Conservation (phyloP, 176 grass and related monocot genomes). For the Tillandsia fasciculata region DNA sequence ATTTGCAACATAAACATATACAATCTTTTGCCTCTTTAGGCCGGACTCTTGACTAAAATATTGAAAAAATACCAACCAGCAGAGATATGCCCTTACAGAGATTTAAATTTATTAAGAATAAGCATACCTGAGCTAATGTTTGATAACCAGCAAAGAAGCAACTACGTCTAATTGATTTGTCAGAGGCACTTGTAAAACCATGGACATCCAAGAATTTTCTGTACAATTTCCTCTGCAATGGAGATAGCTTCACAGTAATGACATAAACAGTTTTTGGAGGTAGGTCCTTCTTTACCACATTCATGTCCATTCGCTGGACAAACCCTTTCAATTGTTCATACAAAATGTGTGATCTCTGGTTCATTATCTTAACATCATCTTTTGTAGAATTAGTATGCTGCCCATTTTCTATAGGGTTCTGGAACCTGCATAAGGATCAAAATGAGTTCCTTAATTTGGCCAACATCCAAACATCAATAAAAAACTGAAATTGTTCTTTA, state of each 20-base stretch:
- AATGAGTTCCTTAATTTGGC: not conserved
- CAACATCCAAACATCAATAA: not conserved
- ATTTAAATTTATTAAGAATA: not conserved
- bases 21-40: not conserved
- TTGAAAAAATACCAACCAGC: not conserved
- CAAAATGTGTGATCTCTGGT: constrained; percentile 90
- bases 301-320: constrained; percentile 94
- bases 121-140: constrained; percentile 66
- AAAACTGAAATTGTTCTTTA: constrained; percentile 23
- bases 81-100: not conserved
- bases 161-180: constrained; percentile 41
- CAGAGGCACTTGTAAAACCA: constrained; percentile 75
- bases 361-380: constrained; percentile 96
- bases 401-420: constrained; percentile 99
- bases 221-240: constrained; percentile 79
- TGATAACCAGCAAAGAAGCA: constrained; percentile 95
- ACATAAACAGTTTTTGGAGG: constrained; percentile 98
- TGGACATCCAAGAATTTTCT: constrained; percentile 90
- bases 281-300: constrained; percentile 96
- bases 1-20: not conserved
- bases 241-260: constrained; percentile 89
- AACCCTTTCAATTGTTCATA: constrained; percentile 97
- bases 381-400: constrained; percentile 90
- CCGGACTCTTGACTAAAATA: not conserved
- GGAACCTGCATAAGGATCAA: constrained; percentile 52